Percentiles rank a stretch among this genome's conserved stretches.
Conservation (phyloP, 495 filamentous ascomycete species). For the Neurospora sp. region DNA sequence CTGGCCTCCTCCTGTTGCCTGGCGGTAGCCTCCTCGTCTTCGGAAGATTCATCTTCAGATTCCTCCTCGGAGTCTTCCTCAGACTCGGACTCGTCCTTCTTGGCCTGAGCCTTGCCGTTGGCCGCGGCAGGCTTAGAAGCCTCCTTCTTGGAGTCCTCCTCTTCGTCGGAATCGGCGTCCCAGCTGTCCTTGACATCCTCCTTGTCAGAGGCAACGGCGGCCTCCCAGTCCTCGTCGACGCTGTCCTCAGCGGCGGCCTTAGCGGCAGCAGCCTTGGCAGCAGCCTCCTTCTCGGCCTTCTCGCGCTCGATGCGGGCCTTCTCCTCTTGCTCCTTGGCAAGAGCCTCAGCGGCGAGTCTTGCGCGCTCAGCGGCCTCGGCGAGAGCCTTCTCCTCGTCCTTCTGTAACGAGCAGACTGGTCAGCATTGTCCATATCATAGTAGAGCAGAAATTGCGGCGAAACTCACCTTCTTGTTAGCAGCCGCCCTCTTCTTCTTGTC, state of each 20-base stretch:
- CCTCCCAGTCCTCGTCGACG: conserved; percentile 79
- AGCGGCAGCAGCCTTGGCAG: conserved; percentile 43
- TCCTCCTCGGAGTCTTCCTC: conserved; percentile 24
- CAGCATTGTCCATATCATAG: background rate
- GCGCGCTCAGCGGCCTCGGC: conserved; percentile 63
- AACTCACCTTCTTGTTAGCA: conserved; percentile 52
- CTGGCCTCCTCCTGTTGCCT: conserved; percentile 57
- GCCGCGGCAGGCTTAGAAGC: conserved; percentile 27
- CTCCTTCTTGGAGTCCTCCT: conserved; percentile 30
- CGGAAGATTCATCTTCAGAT: conserved; percentile 45
- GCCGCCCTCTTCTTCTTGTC: conserved; percentile 63
- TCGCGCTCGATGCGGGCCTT: conserved; percentile 41
- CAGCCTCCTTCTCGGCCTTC: conserved; percentile 43
- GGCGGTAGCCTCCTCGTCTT: conserved; percentile 62
- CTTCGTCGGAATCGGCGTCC: conserved; percentile 81
- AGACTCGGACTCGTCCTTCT: conserved; percentile 13
- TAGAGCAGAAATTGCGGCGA: background rate
- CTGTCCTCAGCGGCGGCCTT: conserved; percentile 48
- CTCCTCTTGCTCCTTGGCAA: conserved; percentile 48
- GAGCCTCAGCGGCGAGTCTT: conserved; percentile 54
- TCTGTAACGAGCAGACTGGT: conserved; percentile 24
- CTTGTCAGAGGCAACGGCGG: conserved; percentile 61
- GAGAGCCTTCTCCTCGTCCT: conserved; percentile 59
- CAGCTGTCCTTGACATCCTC: conserved; percentile 85
- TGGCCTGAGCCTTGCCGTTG: conserved; percentile 10